Conservation (phyloP, 768 basidiomycete genomes). For the Pseudohyphozyma bogoriensis region DNA sequence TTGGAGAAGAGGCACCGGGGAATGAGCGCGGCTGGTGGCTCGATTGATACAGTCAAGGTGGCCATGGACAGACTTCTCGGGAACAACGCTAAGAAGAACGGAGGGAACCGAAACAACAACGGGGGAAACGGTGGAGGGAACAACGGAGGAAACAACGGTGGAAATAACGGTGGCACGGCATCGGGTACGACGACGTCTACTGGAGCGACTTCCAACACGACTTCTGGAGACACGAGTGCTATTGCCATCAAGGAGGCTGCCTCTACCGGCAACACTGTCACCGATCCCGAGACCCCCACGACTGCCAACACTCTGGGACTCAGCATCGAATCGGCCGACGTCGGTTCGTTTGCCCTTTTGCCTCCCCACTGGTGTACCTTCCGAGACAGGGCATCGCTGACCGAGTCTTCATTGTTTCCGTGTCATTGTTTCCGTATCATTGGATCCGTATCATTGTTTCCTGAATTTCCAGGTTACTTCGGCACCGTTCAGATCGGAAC, state of each 20-base stretch:
- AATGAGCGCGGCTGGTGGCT: conserved; percentile 5
- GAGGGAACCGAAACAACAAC: not conserved
- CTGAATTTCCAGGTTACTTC: conserved; percentile 39
- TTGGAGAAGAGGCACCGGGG: conserved; percentile 8
- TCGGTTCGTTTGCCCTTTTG: conserved; percentile 38
- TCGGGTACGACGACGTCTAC: not conserved
- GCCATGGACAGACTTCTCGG: not conserved
- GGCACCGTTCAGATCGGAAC: conserved; percentile 55
- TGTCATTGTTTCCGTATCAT: no score
- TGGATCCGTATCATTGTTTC: no score
- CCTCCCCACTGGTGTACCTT: not conserved
- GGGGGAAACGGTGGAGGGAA: not conserved
- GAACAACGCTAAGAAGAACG: not conserved
- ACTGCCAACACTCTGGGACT: conserved; percentile 53
- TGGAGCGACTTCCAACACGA: no score
- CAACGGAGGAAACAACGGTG: no score
- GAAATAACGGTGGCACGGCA: not conserved
- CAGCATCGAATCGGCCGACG: conserved; percentile 49
- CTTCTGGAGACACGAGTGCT: conserved; percentile 35
- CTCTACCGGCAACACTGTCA: conserved; percentile 40
- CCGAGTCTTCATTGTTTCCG: conserved; percentile 29
- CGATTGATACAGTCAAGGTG: not conserved
- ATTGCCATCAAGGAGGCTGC: conserved; percentile 39
- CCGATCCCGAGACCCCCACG: conserved; percentile 43
- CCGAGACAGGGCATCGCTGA: conserved; percentile 28